Base-by-base conservation (phyloP, 1,139 yeast species). In the Debaryomycetaceae sp. region DNA sequence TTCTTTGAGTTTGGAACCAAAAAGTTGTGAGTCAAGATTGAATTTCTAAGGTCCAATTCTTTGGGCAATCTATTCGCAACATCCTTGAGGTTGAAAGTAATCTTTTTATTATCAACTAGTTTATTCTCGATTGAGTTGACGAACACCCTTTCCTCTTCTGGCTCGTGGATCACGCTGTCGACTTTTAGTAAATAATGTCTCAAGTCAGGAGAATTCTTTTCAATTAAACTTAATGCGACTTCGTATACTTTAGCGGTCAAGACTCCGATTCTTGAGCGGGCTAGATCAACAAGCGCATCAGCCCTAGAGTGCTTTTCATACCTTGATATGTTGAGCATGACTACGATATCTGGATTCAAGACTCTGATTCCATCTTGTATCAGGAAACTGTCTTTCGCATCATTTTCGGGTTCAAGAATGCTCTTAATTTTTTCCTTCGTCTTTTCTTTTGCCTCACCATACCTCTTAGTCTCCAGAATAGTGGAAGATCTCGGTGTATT, bases 271-370 rank as follows among this genome's bases (percentile, higher is more conserved):
- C 91, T 75, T 41, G 85, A 82, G 36, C 75, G 74, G 17, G 85
- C 87, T 42, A 87, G 73, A 37, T 78, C 78, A 1, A 74, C 79
- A 27, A 93, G 72, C 49, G 86, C 86, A 37, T 69, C 65, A 13
- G 86, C 76, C 51, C 97, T 76, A 55, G 84, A 74, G 38, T 79
- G 67, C 54, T 89, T 84, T 46, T 86, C 73, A 57, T 79, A 89
- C 52, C 95, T 72, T 33, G 79, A 76, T 46, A 86, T 72, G 55
- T 84, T 84, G 55, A 90, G 75, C 1, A 83, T 71, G 11, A 90
- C 66, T 1, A 85, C 77, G 8, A 84, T 62, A 14, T 68, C 58
- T 1, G 78, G 73, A 39, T 75, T 74, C 31, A 85, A 69, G 42
- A 69, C 65, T 44, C 66, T 66, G 37, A 63, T 57, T 3, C 78